Conservation (phyloP, 768 basidiomycete species). For the Boletus vermiculosoides region DNA sequence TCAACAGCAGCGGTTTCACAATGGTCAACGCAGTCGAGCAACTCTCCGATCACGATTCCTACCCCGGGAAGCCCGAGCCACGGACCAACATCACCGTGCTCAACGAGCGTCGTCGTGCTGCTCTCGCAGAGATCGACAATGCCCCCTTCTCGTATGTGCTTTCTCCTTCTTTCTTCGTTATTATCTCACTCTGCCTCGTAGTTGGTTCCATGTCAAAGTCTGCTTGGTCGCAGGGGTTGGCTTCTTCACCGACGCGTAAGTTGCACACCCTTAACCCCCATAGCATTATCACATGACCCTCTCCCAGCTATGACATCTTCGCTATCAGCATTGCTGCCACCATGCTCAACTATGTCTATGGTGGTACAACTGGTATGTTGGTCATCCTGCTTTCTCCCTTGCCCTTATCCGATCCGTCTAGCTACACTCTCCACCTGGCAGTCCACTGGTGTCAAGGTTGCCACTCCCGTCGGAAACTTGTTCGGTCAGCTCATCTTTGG, state of each 20-base stretch:
- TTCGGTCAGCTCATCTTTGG: conserved; percentile 77
- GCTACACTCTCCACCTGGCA: conserved; percentile 50
- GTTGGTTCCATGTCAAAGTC: conserved; percentile 85
- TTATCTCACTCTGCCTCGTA: conserved; percentile 23
- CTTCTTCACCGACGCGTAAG: conserved; percentile 86
- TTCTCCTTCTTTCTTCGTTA: not conserved
- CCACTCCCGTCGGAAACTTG: conserved; percentile 73
- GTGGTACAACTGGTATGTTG: conserved; percentile 35
- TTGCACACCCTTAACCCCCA: not conserved
- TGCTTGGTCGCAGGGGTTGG: conserved; percentile 73
- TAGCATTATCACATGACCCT: not conserved
- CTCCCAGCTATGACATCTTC: conserved; percentile 69
- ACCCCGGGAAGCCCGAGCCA: conserved; percentile 21
- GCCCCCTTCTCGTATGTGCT: conserved; percentile 73
- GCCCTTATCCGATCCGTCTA: not conserved
- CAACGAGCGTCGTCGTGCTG: conserved; percentile 73
- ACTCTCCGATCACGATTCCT: conserved; percentile 31
- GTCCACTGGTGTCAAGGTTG: conserved; percentile 74
- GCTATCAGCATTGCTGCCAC: conserved; percentile 82
- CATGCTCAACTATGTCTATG: conserved; percentile 86
- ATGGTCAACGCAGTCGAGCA: conserved; percentile 27
- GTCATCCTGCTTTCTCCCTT: not conserved
- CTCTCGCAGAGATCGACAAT: conserved; percentile 84
- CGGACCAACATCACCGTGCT: conserved; percentile 40
- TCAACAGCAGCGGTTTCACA: not conserved